phyloP scores from a whole-genome alignment of 306 rosid genomes.

The Ziziphus jujuba region DNA sequence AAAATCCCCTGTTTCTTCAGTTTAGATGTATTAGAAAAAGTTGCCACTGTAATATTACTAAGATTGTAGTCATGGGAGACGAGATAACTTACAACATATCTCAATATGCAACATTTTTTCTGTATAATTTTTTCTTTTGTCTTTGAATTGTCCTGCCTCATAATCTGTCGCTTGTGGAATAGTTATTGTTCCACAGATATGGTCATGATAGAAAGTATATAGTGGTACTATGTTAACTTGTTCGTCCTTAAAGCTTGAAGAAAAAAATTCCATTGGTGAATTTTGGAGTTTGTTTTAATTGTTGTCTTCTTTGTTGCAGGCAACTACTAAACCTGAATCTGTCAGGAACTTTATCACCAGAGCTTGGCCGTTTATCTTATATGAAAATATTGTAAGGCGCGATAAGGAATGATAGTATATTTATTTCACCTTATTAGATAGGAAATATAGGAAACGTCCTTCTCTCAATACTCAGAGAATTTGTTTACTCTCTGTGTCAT shows the following conservation, averaged over 20 bases:
- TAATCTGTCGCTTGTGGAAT: conserved; percentile 5
- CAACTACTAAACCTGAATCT: conserved; percentile 59
- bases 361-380: conserved; percentile 54
- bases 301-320: conserved; percentile 48
- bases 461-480: neutral
- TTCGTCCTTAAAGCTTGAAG: conserved; percentile 16
- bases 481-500: conserved; percentile 7
- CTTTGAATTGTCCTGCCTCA: neutral
- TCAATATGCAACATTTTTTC: neutral
- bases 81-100: neutral
- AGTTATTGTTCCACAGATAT: conserved; percentile 1
- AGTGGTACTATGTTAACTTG: neutral
- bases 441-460: neutral
- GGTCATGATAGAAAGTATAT: neutral
- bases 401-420: neutral
- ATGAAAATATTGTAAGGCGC: conserved; percentile 70
- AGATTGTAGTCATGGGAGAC: conserved; percentile 3
- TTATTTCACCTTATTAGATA: neutral
- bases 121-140: conserved; percentile 23
- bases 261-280: neutral
- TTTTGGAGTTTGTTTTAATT: neutral
- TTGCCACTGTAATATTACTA: conserved; percentile 1
- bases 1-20: conserved; percentile 5
- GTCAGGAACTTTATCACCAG: conserved; percentile 74
- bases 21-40: neutral